Evolutionary conservation across 192 early-diverging fungal genomes (phyloP), one percentile per base, ranked within the genome.

Genomic region (Jimgerdemannia lactiflua): DNA sequence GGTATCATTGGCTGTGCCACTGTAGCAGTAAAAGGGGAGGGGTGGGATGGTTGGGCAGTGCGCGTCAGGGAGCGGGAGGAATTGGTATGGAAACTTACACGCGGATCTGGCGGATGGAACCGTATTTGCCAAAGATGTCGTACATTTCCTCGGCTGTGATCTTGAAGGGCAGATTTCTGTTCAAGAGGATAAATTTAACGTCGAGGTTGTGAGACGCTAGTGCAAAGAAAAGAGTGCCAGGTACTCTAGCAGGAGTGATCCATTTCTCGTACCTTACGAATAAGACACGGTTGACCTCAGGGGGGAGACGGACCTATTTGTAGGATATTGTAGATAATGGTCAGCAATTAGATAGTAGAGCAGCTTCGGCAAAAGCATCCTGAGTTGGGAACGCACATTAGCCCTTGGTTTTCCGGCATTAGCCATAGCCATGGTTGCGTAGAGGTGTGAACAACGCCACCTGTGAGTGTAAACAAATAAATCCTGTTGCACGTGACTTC

Each of bases 51-150:
- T 20, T 65, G 14, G 18, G 29, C 42, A 64, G 42, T 44, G 19
- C 68, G 67, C 6, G 40, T 6, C 6, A 68, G 18, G 67, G 19
- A 39, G 29, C 6, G 67, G 8, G 39, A 8, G n/a, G n/a, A n/a
- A n/a, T n/a, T 59, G 14, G 66, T 43, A 20, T 17, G 4, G 29
- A 44, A 10, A 67, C 75, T 78, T 81, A 87, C 71, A 94, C 79
- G 79, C 96, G 86, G 49, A 99, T 96, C 86, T 99, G 98, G 68
- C 98, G 87, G 71, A 97, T 95, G 2, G 95, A 91, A 18, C 96
- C 96, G 82, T 98, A 98, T 83, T 93, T 96, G 69, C 97, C 97
- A 91, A 99, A 99, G 65, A 99, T 87, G 78, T 99, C 98, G 78
- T 95, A 99, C 91, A 99, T 91, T 77, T 99, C 98, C 75, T 98